These are phyloP conservation scores for Aspergillus sclerotiicarbonarius DNA, from an alignment of 495 filamentous ascomycete species.

Conservation along the genomic window DNA sequence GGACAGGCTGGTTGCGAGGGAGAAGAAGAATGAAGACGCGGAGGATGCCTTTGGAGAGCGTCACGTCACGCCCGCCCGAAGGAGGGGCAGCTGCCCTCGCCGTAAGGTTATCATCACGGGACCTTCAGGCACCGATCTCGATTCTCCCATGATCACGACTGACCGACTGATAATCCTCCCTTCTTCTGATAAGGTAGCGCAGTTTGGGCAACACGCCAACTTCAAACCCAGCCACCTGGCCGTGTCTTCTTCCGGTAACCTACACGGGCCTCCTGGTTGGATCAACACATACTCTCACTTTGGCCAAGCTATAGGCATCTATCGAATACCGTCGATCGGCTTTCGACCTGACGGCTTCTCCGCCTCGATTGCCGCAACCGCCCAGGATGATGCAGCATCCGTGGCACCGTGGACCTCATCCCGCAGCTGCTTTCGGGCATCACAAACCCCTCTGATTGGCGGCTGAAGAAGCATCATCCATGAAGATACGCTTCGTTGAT, in stretches of 20 bases:
- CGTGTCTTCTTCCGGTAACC: background rate
- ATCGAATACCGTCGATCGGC: background rate
- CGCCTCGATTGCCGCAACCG: background rate
- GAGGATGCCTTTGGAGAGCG: background rate
- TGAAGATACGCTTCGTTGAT: background rate
- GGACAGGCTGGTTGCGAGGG: background rate
- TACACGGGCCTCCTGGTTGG: background rate
- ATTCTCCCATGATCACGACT: background rate
- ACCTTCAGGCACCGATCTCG: background rate
- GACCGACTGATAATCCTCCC: background rate
- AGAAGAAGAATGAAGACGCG: background rate
- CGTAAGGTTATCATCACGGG: no score
- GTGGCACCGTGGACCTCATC: background rate
- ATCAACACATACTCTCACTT: background rate
- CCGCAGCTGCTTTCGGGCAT: background rate
- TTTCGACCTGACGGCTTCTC: background rate
- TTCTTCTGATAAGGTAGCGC: background rate
- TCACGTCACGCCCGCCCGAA: background rate
- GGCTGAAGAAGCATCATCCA: background rate
- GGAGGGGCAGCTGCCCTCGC: no score
- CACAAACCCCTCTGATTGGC: background rate
- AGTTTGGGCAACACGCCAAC: background rate
- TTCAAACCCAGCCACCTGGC: background rate
- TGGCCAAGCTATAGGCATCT: background rate
- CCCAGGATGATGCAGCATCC: background rate